phyloP scores from a whole-genome alignment of 495 filamentous ascomycete species.

The Neurospora sp. region DNA sequence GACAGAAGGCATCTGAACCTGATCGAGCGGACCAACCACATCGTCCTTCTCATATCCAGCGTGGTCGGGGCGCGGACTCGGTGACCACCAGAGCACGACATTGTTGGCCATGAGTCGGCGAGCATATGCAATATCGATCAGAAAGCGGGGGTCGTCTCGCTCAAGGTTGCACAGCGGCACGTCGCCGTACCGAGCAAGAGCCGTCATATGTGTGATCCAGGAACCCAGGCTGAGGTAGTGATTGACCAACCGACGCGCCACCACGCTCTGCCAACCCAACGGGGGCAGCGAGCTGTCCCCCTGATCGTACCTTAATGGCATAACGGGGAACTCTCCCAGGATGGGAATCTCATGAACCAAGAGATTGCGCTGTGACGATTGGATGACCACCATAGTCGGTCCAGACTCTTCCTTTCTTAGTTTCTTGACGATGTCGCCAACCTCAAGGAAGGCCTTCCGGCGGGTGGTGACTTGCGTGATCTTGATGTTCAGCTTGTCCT shows the following conservation, averaged over 20 bases:
- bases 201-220: slow-evolving; percentile 81
- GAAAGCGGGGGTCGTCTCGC: slow-evolving; percentile 80
- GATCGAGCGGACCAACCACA: slow-evolving; percentile 70
- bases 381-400: slow-evolving; percentile 74
- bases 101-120: slow-evolving; percentile 82
- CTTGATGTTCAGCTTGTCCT: slow-evolving; percentile 78
- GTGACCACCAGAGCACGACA: slow-evolving; percentile 97
- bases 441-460: slow-evolving; percentile 76
- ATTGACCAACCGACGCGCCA: slow-evolving; percentile 73
- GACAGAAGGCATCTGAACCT: slow-evolving; percentile 85
- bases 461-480: slow-evolving; percentile 78
- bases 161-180: slow-evolving; percentile 93
- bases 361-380: slow-evolving; percentile 73
- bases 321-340: slow-evolving; percentile 72
- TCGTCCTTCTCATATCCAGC: slow-evolving; percentile 95
- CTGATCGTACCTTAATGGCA: slow-evolving; percentile 70
- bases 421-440: slow-evolving; percentile 78
- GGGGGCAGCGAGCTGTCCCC: slow-evolving; percentile 81
- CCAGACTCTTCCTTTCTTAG: slow-evolving; percentile 70
- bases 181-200: slow-evolving; percentile 84
- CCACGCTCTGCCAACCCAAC: slow-evolving; percentile 86
- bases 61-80: slow-evolving; percentile 77
- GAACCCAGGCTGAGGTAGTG: slow-evolving; percentile 85
- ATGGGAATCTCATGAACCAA: slow-evolving; percentile 78
- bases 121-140: slow-evolving; percentile 95